Percentiles rank a stretch among this genome's conserved stretches.
These are phyloP conservation scores for Puccinia triticina DNA, from an alignment of 1,284 basidiomycete genomes.

Conservation along the genomic window DNA sequence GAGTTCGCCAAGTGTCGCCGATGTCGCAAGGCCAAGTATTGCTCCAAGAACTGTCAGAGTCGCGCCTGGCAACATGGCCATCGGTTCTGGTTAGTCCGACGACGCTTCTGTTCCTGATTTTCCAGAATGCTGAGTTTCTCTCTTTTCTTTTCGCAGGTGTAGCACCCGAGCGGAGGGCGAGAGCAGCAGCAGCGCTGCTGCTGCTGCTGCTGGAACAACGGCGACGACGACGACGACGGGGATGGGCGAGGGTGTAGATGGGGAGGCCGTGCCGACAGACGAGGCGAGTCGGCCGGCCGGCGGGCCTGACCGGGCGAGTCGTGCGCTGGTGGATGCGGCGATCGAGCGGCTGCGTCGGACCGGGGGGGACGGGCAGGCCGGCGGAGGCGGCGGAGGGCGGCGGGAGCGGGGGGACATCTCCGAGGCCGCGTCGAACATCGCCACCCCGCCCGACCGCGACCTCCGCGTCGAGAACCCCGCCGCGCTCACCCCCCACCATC, in stretches of 20 bases:
- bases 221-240: not conserved
- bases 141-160: conserved; percentile 14
- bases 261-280: not conserved
- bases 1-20: conserved; percentile 97
- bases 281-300: not conserved
- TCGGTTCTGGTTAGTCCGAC: conserved; percentile 65
- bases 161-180: conserved; percentile 36
- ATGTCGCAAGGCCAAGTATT: conserved; percentile 97
- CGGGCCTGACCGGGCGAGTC: conserved; percentile 24
- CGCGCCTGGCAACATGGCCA: conserved; percentile 97
- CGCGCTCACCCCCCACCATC: not conserved
- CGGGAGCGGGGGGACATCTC: not conserved
- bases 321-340: conserved; percentile 41
- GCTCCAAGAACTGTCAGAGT: conserved; percentile 95
- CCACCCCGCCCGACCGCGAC: conserved; percentile 45
- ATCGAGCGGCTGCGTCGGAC: conserved; percentile 37
- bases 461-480: not conserved
- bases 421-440: conserved; percentile 14
- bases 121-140: not conserved
- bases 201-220: no score
- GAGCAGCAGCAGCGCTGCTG: conserved; percentile 14
- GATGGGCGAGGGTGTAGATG: not conserved
- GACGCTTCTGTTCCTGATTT: not conserved
- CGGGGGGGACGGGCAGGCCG: not conserved
- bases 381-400: not conserved